Percentiles rank a stretch among this genome's conserved stretches.
These are phyloP conservation scores for Saccharomyces hybrid DNA, from an alignment of 1,139 yeast genomes.

Conservation along the genomic window DNA sequence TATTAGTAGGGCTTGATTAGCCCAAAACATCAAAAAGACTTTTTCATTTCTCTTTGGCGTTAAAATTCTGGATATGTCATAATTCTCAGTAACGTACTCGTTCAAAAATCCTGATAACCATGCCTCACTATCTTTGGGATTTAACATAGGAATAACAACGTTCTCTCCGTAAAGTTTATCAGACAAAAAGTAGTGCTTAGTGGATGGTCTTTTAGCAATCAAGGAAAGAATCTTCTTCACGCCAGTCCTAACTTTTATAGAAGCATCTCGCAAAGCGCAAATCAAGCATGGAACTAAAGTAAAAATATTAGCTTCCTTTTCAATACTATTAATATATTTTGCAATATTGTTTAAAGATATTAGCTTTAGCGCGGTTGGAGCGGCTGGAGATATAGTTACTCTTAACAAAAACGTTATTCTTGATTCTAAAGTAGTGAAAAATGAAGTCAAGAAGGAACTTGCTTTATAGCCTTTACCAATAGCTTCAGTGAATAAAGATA, in stretches of 20 bases:
- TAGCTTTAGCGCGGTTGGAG: constrained; percentile 51
- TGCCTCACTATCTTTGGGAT: constrained; percentile 54
- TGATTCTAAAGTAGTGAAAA: constrained; percentile 36
- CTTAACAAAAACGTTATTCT: constrained; percentile 52
- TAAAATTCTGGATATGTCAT: constrained; percentile 36
- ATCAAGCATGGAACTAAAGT: constrained; percentile 39
- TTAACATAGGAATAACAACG: constrained; percentile 46
- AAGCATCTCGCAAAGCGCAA: constrained; percentile 36
- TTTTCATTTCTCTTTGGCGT: constrained; percentile 40
- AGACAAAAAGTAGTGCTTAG: constrained; percentile 37
- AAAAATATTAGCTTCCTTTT: constrained; percentile 34
- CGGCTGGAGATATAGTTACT: constrained; percentile 46
- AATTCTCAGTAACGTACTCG: constrained; percentile 41
- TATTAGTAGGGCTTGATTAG: constrained; percentile 41
- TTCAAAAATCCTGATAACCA: constrained; percentile 43
- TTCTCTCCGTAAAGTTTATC: constrained; percentile 42
- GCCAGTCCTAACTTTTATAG: constrained; percentile 35
- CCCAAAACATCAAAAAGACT: constrained; percentile 41
- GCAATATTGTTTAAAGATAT: constrained; percentile 40
- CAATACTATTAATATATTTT: constrained; percentile 34
- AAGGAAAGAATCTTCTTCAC: constrained; percentile 30
- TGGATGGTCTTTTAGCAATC: constrained; percentile 35
- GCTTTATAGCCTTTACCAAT: constrained; percentile 33
- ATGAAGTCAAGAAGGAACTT: constrained; percentile 31
- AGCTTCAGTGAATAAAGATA: constrained; percentile 38